phyloP scores from a whole-genome alignment of 768 basidiomycete species.

The Termitomyces sp. region DNA sequence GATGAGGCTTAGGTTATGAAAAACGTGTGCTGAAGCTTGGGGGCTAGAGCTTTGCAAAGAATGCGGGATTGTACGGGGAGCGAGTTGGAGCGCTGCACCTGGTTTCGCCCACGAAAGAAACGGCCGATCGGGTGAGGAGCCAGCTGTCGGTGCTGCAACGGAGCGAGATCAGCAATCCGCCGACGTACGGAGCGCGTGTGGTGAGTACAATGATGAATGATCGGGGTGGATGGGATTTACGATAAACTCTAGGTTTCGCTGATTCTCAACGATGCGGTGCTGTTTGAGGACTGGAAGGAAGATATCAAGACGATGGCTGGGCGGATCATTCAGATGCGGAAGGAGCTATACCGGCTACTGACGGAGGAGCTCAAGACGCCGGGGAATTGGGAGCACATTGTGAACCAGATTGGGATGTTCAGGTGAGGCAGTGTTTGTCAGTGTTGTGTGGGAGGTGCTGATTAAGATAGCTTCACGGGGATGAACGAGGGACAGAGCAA shows the following conservation, averaged over 20 bases:
- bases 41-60: slow-evolving; percentile 92
- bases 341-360: slow-evolving; percentile 69
- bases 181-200: slow-evolving; percentile 85
- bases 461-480: slow-evolving; percentile 73
- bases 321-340: slow-evolving; percentile 90
- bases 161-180: slow-evolving; percentile 95
- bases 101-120: slow-evolving; percentile 59
- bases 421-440: slow-evolving; percentile 56
- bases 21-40: neutral
- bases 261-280: slow-evolving; percentile 69
- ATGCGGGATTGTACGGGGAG: slow-evolving; percentile 93
- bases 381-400: slow-evolving; percentile 94
- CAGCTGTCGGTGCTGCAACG: slow-evolving; percentile 91
- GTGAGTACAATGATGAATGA: slow-evolving; percentile 32
- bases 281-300: slow-evolving; percentile 86
- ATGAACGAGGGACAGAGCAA: slow-evolving; percentile 64
- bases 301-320: slow-evolving; percentile 93
- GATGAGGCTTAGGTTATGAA: slow-evolving; percentile 14
- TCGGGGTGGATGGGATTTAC: slow-evolving; percentile 1
- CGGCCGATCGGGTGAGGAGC: slow-evolving; percentile 72
- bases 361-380: slow-evolving; percentile 82
- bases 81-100: slow-evolving; percentile 93
- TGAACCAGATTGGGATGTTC: slow-evolving; percentile 97
- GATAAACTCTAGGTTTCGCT: slow-evolving; percentile 55
- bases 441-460: no score